phyloP scores from a whole-genome alignment of 2,329 filamentous ascomycete species.

The Penicillium sp. region DNA sequence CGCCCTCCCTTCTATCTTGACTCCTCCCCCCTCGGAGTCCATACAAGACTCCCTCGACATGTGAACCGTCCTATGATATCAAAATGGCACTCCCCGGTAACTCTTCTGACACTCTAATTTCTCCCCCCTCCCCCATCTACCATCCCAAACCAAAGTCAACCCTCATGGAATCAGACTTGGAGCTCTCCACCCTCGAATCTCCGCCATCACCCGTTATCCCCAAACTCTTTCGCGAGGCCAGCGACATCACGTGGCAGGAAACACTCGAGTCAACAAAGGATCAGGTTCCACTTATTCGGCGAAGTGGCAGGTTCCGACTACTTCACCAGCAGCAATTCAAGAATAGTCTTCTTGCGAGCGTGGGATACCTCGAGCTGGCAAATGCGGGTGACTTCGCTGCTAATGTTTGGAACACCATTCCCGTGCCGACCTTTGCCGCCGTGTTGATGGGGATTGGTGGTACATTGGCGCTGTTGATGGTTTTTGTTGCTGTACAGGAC shows the following conservation, averaged over 20 bases:
- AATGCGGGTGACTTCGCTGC: constrained; percentile 60
- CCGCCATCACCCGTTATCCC: constrained; percentile 4
- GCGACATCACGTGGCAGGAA: constrained; percentile 22
- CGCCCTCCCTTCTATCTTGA: not conserved
- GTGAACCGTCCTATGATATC: constrained; percentile 1
- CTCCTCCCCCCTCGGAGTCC: constrained; percentile 1
- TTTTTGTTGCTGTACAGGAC: constrained; percentile 50
- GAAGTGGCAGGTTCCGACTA: constrained; percentile 16
- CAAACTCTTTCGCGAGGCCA: constrained; percentile 22
- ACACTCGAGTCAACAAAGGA: constrained; percentile 12
- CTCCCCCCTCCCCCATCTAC: constrained; percentile 3
- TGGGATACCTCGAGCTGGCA: constrained; percentile 56
- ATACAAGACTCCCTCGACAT: constrained; percentile 6
- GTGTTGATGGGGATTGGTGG: constrained; percentile 57
- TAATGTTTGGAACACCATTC: constrained; percentile 57
- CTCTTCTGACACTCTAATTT: constrained; percentile 20
- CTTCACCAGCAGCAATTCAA: constrained; percentile 32
- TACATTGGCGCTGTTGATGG: constrained; percentile 46
- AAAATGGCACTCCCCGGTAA: constrained; percentile 13
- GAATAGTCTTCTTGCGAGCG: constrained; percentile 38
- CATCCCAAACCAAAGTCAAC: not conserved
- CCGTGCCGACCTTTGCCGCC: constrained; percentile 50
- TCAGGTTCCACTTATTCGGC: constrained; percentile 14
- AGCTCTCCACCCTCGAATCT: constrained; percentile 5
- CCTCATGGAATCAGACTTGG: constrained; percentile 7